These are phyloP conservation scores for Lathyrus sativus DNA, from an alignment of 306 rosid species.

Conservation along the genomic window DNA sequence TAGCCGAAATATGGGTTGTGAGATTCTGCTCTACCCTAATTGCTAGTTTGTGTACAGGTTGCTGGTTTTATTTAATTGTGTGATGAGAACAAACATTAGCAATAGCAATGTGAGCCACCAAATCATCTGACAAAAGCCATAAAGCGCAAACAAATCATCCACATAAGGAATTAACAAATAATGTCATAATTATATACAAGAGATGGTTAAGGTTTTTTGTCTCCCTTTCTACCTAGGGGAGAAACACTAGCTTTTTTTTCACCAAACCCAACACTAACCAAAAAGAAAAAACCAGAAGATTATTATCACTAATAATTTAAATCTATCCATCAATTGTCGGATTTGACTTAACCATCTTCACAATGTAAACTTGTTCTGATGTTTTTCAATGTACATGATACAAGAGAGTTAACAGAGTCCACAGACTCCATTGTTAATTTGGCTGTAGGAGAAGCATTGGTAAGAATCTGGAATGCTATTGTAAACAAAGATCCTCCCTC, in stretches of 20 bases:
- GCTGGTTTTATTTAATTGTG: not conserved
- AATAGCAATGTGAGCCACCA: not conserved
- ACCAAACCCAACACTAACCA: slow-evolving; percentile 38
- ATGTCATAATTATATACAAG: slow-evolving; percentile 45
- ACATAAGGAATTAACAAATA: slow-evolving; percentile 42
- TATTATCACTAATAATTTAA: slow-evolving; percentile 33
- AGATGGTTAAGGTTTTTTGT: slow-evolving; percentile 35
- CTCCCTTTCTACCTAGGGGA: slow-evolving; percentile 34
- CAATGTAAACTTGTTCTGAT: slow-evolving; percentile 87
- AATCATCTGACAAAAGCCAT: slow-evolving; percentile 3
- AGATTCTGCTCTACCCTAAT: not conserved
- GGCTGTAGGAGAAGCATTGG: slow-evolving; percentile 79
- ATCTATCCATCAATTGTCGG: slow-evolving; percentile 40
- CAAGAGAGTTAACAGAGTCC: slow-evolving; percentile 74
- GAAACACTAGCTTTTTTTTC: slow-evolving; percentile 32
- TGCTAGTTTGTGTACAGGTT: not conserved
- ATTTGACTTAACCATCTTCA: slow-evolving; percentile 66
- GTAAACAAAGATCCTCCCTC: slow-evolving; percentile 91
- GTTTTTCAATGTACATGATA: slow-evolving; percentile 76
- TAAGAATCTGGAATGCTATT: slow-evolving; percentile 74
- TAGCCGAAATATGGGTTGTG: not conserved
- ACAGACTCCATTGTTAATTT: slow-evolving; percentile 81
- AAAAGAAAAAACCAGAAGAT: slow-evolving; percentile 35
- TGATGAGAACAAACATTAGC: not conserved
- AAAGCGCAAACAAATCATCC: slow-evolving; percentile 18